Base-by-base conservation (phyloP, 148 eudicot genomes). In the Fagopyrum tataricum region DNA sequence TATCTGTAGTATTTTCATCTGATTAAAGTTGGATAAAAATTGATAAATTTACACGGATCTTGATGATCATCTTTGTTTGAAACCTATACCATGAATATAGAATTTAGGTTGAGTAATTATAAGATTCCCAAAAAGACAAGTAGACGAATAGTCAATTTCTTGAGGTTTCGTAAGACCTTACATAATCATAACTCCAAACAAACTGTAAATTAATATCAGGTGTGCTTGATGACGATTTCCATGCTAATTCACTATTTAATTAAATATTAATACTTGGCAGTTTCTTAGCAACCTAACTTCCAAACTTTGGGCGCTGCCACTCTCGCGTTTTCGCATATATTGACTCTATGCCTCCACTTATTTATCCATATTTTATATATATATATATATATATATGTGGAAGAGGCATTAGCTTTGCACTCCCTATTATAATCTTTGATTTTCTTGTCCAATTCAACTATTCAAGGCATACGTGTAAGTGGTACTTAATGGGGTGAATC, bases 151-250 rank as follows among this genome's bases (percentile, higher is more conserved):
- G 68, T 62, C 43, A 37, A 64, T 13, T 64, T 64, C 7, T 64
- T 64, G 9, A 13, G n/a, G 69, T 64, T 64, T 64, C 69, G 69
- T 64, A 64, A 37, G 69, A 37, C 44, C 69, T 64, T 64, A 64
- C 69, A 64, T 64, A 64, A 64, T 37, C 69, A 64, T 31, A 37
- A 37, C 9, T 64, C 18, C 42, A 64, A 11, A 59, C 67, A 40
- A 0, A n/a, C n/a, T n/a, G n/a, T n/a, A 24, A 61, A 61, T 10
- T 61, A 11, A 61, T 64, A 39, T 39, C 20, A 64, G 39, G 69
- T 64, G 69, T 64, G 69, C 69, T 31, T 37, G 69, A 17, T 64
- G 69, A 64, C 69, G 69, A 64, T 13, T 64, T 64, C n/a, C 20
- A 15, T 64, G 69, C 69, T 64, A 37, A 18, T 15, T 61, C 10